A percentile compares a stretch with the other conserved stretches of the same genome.
These are phyloP conservation scores for Jasminum sambac DNA, from an alignment of 257 asterid species.

Conservation along the genomic window DNA sequence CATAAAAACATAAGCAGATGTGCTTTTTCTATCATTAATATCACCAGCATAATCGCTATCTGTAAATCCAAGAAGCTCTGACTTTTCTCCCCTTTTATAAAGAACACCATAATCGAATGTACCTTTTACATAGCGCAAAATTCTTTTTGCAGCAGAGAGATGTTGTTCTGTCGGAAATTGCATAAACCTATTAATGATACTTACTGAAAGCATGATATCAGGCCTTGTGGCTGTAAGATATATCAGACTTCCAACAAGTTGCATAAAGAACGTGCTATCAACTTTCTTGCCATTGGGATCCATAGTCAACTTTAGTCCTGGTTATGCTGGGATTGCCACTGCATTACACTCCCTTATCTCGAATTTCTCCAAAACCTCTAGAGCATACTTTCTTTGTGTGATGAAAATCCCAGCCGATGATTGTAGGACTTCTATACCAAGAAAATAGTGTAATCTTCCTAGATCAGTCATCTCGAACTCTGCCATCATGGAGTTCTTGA, in stretches of 20 bases:
- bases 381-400: neutral
- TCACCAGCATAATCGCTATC: neutral
- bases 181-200: neutral
- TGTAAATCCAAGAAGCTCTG: neutral
- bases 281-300: neutral
- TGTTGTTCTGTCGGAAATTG: neutral
- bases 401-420: neutral
- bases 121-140: neutral
- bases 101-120: neutral
- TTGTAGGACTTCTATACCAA: neutral
- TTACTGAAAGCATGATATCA: neutral
- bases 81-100: neutral
- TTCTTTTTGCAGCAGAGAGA: neutral
- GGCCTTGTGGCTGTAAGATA: neutral
- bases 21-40: neutral
- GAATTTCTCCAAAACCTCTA: neutral
- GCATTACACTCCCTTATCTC: neutral
- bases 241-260: neutral
- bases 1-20: neutral
- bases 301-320: neutral
- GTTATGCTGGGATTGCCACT: neutral
- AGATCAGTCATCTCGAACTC: slow-evolving; percentile 3
- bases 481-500: neutral
- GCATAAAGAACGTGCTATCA: neutral
- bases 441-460: neutral